Conservation (phyloP, 1,139 yeast genomes). For the Pneumocystis carinii region DNA sequence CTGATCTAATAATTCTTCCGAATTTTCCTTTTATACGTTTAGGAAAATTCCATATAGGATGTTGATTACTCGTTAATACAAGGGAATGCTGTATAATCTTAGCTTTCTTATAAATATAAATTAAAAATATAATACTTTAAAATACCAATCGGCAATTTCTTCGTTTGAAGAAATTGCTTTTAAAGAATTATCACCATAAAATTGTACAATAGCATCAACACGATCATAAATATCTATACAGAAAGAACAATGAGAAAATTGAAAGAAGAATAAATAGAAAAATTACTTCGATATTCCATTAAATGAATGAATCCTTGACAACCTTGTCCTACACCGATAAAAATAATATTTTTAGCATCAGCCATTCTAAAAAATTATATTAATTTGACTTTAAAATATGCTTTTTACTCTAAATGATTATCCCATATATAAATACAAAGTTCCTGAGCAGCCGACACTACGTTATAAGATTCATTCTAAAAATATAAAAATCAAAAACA, state of each 20-base stretch:
- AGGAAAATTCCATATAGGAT: background rate
- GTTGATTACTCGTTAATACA: background rate
- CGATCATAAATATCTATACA: background rate
- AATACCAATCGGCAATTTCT: background rate
- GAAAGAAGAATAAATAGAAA: background rate
- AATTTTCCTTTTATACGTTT: background rate
- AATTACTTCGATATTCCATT: constrained; percentile 50
- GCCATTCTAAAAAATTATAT: constrained; percentile 28
- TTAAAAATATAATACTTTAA: background rate
- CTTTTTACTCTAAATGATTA: constrained; percentile 44
- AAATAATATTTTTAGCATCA: constrained; percentile 52
- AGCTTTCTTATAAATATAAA: background rate
- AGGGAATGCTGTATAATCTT: background rate
- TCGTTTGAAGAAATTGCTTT: background rate
- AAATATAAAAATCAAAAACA: background rate
- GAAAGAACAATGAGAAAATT: background rate
- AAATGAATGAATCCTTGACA: constrained; percentile 77
- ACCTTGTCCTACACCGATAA: constrained; percentile 83
- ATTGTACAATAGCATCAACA: background rate
- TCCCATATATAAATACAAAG: constrained; percentile 75
- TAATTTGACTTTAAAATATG: constrained; percentile 18
- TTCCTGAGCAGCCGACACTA: constrained; percentile 56
- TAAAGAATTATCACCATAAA: background rate
- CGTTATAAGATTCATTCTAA: constrained; percentile 38
- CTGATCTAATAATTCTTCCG: background rate